These are phyloP conservation scores for Amaranthus cruentus DNA, from an alignment of 148 eudicot genomes.

Conservation along the genomic window DNA sequence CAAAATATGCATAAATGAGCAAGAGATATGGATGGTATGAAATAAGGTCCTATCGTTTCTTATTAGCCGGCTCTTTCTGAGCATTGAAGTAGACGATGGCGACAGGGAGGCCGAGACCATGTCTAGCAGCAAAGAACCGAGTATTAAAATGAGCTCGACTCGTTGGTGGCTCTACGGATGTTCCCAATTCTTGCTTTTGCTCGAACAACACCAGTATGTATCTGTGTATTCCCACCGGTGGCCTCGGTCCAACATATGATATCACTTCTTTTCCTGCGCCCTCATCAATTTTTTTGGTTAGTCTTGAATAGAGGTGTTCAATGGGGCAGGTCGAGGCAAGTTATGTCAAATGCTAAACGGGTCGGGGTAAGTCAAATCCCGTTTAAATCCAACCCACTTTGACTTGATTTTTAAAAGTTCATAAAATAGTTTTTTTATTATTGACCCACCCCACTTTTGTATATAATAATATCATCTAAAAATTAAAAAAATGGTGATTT, in stretches of 20 bases:
- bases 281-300: neutral
- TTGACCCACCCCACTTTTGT: no score
- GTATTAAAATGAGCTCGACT: slow-evolving; percentile 50
- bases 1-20: no score
- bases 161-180: slow-evolving; percentile 22
- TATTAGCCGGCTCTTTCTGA: slow-evolving; percentile 50
- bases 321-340: no score
- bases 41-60: slow-evolving; percentile 26
- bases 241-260: slow-evolving; percentile 44
- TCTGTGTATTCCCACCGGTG: slow-evolving; percentile 63
- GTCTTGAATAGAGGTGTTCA: no score
- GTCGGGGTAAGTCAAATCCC: no score
- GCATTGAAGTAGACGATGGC: slow-evolving; percentile 66
- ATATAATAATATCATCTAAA: no score
- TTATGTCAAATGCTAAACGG: no score
- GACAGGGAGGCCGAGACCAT: slow-evolving; percentile 53
- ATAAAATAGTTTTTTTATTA: no score
- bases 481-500: no score
- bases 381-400: no score
- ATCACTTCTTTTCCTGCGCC: slow-evolving; percentile 56
- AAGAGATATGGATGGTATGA: no score
- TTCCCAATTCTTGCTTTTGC: slow-evolving; percentile 33
- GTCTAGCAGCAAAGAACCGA: slow-evolving; percentile 39
- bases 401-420: no score
- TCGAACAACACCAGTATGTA: slow-evolving; percentile 53